Conservation (phyloP, 129 eudicot genomes). For the Ambrosia trifida region DNA sequence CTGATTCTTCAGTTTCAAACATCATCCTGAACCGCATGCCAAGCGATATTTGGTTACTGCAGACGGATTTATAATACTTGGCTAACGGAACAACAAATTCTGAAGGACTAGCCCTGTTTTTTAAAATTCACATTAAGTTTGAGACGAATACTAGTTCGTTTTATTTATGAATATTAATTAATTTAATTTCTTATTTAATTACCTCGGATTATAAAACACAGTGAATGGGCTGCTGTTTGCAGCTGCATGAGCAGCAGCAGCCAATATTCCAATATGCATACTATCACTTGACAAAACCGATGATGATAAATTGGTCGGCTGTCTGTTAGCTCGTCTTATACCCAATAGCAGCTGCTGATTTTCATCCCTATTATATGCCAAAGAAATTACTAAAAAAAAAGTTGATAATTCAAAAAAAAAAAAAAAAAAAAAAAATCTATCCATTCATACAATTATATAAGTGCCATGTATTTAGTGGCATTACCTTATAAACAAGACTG, state of each 20-base stretch:
- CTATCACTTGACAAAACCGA: conserved; percentile 98
- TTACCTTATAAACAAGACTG: conserved; percentile 95
- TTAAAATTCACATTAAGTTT: not conserved
- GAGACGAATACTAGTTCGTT: not conserved
- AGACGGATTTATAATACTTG: conserved; percentile 81
- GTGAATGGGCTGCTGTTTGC: not conserved
- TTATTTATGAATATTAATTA: not conserved
- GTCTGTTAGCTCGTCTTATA: conserved; percentile 92
- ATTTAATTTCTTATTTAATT: no score
- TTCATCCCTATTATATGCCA: conserved; percentile 61
- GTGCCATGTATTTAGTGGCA: not conserved
- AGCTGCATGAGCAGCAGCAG: not conserved
- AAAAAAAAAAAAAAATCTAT: no score
- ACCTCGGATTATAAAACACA: not conserved
- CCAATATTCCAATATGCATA: conserved; percentile 90
- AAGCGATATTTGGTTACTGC: conserved; percentile 76
- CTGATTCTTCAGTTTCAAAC: conserved; percentile 98
- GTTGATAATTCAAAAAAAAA: no score
- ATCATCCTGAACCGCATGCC: conserved; percentile 99
- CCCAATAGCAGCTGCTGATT: conserved; percentile 90
- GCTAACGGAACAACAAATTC: conserved; percentile 75
- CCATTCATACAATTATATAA: not conserved
- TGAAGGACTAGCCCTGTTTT: not conserved
- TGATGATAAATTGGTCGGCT: conserved; percentile 80
- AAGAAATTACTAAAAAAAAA: no score